These are phyloP conservation scores for Phalaenopsis aphrodite DNA, from an alignment of 106 monocot species.

Conservation along the genomic window DNA sequence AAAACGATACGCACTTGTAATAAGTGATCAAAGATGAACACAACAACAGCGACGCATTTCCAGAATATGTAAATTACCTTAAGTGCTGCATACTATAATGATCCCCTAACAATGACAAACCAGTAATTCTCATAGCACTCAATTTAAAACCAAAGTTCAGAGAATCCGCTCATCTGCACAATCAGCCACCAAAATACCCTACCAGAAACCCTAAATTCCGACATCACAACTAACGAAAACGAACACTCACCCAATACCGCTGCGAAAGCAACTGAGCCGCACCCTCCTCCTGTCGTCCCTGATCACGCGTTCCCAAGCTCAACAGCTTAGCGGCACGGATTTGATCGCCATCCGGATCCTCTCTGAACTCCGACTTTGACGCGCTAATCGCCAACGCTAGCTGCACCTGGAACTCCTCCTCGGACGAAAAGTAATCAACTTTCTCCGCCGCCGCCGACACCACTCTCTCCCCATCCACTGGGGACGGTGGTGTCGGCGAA, in stretches of 20 bases:
- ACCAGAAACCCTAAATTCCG: background rate
- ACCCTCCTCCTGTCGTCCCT: slow-evolving; percentile 25
- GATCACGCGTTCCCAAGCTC: slow-evolving; percentile 19
- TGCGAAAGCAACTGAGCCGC: slow-evolving; percentile 17
- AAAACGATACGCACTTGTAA: too few species aligned
- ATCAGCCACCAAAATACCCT: background rate
- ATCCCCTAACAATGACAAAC: background rate
- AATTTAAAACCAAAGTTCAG: background rate
- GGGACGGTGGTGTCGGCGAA: background rate
- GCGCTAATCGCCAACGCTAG: slow-evolving; percentile 92
- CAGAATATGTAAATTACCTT: background rate
- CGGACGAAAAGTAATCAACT: slow-evolving; percentile 63
- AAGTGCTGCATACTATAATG: background rate
- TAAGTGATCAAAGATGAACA: background rate
- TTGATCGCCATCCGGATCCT: slow-evolving; percentile 70
- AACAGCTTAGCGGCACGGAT: slow-evolving; percentile 39
- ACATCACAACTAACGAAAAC: background rate
- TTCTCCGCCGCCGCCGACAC: slow-evolving; percentile 13
- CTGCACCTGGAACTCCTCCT: slow-evolving; percentile 98
- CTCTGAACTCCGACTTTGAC: slow-evolving; percentile 61
- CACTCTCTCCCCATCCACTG: background rate
- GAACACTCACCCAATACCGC: slow-evolving; percentile 25
- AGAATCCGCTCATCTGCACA: background rate
- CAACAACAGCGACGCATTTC: background rate
- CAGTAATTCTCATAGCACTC: background rate